Evolutionary conservation across 345 rosid genomes (phyloP), one percentile per base, ranked within the genome.

Genomic region (Luvunga scandens): DNA sequence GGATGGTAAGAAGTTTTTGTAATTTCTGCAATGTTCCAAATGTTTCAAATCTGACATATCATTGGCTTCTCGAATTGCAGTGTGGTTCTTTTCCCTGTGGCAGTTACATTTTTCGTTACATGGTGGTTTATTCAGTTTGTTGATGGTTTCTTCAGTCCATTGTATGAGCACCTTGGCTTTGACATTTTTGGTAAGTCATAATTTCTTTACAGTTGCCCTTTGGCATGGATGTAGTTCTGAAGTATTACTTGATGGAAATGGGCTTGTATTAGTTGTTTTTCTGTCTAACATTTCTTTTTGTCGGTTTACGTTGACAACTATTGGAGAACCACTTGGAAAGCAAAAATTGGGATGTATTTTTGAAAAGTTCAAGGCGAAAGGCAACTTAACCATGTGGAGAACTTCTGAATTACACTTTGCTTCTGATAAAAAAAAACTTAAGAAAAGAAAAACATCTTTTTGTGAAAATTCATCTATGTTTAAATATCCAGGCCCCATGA

Each of bases 41-140:
- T 50, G 38, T 48, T 66, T 73, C 45, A 56, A 80, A 50, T 73
- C 74, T 86, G 75, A 89, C 50, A 75, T 34, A 76, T 9, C 69
- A 28, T 67, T 77, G 73, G 27, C 68, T 72, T 67, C 57, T 67
- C 57, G 68, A 75, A 79, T 79, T 83, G 86, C 89, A 91, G 95
- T 77, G 95, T 89, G 12, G 95, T 91, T 73, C 91, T 91, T 79
- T 91, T 89, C 82, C 95, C 93, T 2, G 87, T 91, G 72, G 95
- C 90, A 0, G 90, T 91, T 76, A 91, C 93, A 69, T 88, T 91
- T 83, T 89, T 91, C 56, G 34, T 91, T 48, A 89, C 95, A 14
- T 89, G 95, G 91, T 91, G 91, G 93, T 86, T 91, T 81, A 82
- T 91, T 80, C 90, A 88, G 79, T 91, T 89, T 85, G 89, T 91